Base-by-base conservation (phyloP, 345 rosid genomes). In the rapeseed (Brassica napus) region DNA sequence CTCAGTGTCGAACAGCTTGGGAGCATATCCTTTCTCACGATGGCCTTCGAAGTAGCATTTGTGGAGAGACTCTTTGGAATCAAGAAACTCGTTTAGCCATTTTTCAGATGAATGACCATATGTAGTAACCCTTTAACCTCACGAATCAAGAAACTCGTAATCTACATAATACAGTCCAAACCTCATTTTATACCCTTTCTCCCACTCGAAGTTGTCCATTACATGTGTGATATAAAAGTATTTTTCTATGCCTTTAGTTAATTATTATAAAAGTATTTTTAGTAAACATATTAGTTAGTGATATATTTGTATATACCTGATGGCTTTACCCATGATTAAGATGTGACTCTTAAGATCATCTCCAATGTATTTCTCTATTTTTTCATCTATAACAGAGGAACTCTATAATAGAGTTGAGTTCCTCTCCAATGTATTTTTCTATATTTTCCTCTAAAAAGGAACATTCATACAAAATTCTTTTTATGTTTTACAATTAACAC, bases 121-220 rank as follows among this genome's bases (percentile, higher is more conserved):
- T 18, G 18, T 18, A 18, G 18, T 18, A 18, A 18, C 18, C 18
- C 18, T 18, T 18, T 18, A 18, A 18, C 18, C 18, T 18, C 18
- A 18, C 18, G 18, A 18, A 18, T 18, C 18, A 18, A 18, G 18
- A 18, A 18, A 18, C 18, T 18, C 68, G 60, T 23, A 86, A 67
- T 86, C 88, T 0, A 88, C 79, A 0, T 81, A 86, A 73, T 82
- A 79, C 54, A 87, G 81, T 15, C 89, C 89, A 15, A 85, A 87
- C 15, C 86, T 57, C 0, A 71, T 49, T 0, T 72, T 85, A 37
- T 82, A 89, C 8, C 90, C 90, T 57, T 1, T 39, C 9, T 6
- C 44, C 88, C 89, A 88, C 58, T 88, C 86, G 37, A 82, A 88
- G 72, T 86, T 84, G 77, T 88, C 89, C 75, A 85, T 64, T 76